phyloP scores from a whole-genome alignment of 257 asterid species.

The Thymus quinquecostatus region DNA sequence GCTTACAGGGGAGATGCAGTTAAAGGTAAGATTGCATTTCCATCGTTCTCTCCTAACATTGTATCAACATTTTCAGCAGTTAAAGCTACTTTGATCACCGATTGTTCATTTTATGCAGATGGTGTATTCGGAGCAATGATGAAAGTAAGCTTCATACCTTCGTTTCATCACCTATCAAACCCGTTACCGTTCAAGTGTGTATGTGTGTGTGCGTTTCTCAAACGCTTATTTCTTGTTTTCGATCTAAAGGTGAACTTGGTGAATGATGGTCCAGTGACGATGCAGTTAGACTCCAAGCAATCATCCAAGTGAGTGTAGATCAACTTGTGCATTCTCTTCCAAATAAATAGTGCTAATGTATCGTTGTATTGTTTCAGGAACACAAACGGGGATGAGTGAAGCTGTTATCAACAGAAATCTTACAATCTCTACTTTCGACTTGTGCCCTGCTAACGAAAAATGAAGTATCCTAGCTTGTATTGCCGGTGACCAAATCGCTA shows the following conservation, averaged over 20 bases:
- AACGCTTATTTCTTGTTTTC: neutral
- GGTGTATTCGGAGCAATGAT: slow-evolving; percentile 94
- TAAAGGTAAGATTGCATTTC: slow-evolving; percentile 53
- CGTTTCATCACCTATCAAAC: slow-evolving; percentile 11
- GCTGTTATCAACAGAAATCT: neutral
- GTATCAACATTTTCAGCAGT: no score
- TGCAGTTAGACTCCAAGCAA: slow-evolving; percentile 88
- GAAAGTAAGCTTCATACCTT: slow-evolving; percentile 58
- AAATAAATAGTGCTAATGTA: neutral
- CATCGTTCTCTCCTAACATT: no score
- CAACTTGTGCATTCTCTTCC: neutral
- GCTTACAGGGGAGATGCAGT: slow-evolving; percentile 67
- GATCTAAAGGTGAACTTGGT: slow-evolving; percentile 73
- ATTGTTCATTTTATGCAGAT: slow-evolving; percentile 50
- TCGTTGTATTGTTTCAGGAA: slow-evolving; percentile 39
- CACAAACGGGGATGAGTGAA: slow-evolving; percentile 27
- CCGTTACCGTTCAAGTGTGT: neutral
- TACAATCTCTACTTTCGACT: neutral
- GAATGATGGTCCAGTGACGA: slow-evolving; percentile 92
- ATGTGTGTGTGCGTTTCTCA: neutral
- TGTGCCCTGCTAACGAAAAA: no score
- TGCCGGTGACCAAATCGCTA: no score
- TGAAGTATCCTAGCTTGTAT: no score
- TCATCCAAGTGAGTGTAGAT: slow-evolving; percentile 52
- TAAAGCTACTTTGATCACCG: slow-evolving; percentile 8